Conservation (phyloP, 2,329 filamentous ascomycete genomes). For the Pseudocercospora macadamiae region DNA sequence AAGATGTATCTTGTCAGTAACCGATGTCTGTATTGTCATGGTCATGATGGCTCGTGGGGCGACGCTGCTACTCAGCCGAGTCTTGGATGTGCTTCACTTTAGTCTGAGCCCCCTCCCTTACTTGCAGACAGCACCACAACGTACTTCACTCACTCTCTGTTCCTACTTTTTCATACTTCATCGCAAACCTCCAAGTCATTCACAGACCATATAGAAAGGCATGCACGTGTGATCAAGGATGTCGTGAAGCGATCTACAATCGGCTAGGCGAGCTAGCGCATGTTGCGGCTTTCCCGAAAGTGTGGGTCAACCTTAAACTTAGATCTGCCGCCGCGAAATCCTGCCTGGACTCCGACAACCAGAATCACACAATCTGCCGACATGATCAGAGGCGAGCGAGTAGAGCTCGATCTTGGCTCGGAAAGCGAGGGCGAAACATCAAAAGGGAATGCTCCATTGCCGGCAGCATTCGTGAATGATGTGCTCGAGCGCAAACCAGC, state of each 20-base stretch:
- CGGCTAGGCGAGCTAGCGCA: background rate
- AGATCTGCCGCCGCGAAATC: background rate
- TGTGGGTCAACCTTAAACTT: slow-evolving; percentile 5
- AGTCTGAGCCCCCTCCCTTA: too few relatives aligned
- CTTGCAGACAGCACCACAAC: background rate
- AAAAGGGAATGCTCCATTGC: slow-evolving; percentile 16
- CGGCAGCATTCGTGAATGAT: slow-evolving; percentile 64
- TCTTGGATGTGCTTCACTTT: background rate
- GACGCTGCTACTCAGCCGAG: background rate
- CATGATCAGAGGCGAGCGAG: slow-evolving; percentile 61
- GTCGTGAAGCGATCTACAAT: background rate
- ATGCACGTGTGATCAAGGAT: too few relatives aligned
- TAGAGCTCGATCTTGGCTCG: slow-evolving; percentile 61
- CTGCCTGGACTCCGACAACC: background rate
- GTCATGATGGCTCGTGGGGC: too few relatives aligned
- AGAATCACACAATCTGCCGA: slow-evolving; percentile 9
- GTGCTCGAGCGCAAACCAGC: slow-evolving; percentile 73
- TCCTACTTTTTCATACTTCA: too few relatives aligned
- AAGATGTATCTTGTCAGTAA: background rate
- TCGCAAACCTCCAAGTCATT: too few relatives aligned
- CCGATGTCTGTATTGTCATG: background rate
- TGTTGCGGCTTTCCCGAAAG: background rate
- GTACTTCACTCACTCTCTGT: too few relatives aligned
- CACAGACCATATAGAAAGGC: too few relatives aligned
- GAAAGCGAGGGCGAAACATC: slow-evolving; percentile 38